Evolutionary conservation across 176 grass and related monocot genomes (phyloP).

Genomic region (Phoenix dactylifera): DNA sequence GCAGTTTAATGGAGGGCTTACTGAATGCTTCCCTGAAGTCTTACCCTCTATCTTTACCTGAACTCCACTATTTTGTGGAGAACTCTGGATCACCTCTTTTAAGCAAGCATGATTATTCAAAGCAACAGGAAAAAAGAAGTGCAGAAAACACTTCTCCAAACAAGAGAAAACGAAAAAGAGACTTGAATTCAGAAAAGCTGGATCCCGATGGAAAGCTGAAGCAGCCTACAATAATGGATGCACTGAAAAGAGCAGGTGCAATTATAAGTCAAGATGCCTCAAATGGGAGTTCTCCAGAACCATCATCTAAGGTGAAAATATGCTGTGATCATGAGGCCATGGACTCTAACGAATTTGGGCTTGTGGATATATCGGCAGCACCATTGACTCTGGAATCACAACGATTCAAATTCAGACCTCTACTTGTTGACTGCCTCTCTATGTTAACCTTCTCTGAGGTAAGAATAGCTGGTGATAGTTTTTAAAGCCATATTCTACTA

Average conservation of each 20-base stretch:
- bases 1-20: slow-evolving; percentile 72
- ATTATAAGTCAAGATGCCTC: slow-evolving; percentile 45
- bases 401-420: slow-evolving; percentile 82
- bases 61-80: slow-evolving; percentile 43
- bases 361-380: slow-evolving; percentile 54
- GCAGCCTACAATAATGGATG: slow-evolving; percentile 65
- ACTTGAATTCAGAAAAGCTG: slow-evolving; percentile 33
- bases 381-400: slow-evolving; percentile 64
- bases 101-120: slow-evolving; percentile 41
- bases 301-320: slow-evolving; percentile 27
- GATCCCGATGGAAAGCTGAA: slow-evolving; percentile 48
- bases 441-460: slow-evolving; percentile 79
- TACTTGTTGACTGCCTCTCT: slow-evolving; percentile 42
- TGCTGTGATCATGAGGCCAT: slow-evolving; percentile 35
- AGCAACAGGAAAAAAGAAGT: slow-evolving; percentile 29
- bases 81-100: slow-evolving; percentile 37
- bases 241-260: slow-evolving; percentile 64
- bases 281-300: slow-evolving; percentile 41
- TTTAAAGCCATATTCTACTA: too few relatives aligned
- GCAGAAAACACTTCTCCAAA: slow-evolving; percentile 25
- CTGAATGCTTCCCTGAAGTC: slow-evolving; percentile 50
- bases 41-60: slow-evolving; percentile 56
- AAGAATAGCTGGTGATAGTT: background rate
- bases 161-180: slow-evolving; percentile 51
- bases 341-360: slow-evolving; percentile 40